These are phyloP conservation scores for Metschnikowia bowlesiae DNA, from an alignment of 805 yeast species.

Conservation along the genomic window DNA sequence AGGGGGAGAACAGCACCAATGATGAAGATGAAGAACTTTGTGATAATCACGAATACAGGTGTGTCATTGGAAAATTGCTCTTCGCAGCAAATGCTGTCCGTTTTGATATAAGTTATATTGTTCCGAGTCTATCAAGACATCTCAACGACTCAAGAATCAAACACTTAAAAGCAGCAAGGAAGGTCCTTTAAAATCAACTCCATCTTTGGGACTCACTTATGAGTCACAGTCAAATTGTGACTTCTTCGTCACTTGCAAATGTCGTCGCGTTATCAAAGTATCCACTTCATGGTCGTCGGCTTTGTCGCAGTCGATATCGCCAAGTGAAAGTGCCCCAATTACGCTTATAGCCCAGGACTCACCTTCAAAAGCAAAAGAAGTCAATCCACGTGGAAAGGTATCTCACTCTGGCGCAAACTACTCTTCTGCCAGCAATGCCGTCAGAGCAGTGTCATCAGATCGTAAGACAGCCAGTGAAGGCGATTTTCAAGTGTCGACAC, in stretches of 20 bases:
- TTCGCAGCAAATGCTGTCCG: no score
- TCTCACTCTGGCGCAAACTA: slow-evolving; percentile 28
- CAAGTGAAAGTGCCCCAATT: slow-evolving; percentile 1
- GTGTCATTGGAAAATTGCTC: no score
- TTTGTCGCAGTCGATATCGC: slow-evolving; percentile 8
- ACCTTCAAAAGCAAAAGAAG: slow-evolving; percentile 6
- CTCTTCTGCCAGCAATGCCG: slow-evolving; percentile 60
- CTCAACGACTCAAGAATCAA: no score
- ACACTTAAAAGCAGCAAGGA: no score
- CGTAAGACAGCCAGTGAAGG: slow-evolving; percentile 26
- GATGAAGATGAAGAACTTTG: no score
- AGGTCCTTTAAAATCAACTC: no score
- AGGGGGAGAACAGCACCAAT: no score
- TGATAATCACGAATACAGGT: no score
- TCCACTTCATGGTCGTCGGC: slow-evolving; percentile 21
- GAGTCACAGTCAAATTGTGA: no score
- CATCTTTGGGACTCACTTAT: no score
- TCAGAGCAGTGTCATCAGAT: slow-evolving; percentile 72
- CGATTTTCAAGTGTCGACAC: background rate
- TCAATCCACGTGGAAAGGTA: slow-evolving; percentile 24
- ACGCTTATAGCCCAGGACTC: slow-evolving; percentile 1
- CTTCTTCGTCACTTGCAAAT: slow-evolving; percentile 53
- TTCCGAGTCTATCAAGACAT: no score
- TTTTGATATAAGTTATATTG: no score
- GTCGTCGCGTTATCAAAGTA: slow-evolving; percentile 44